Evolutionary conservation across 2,329 filamentous ascomycete species (phyloP).

Genomic region (Hirsutella minnesotensis): DNA sequence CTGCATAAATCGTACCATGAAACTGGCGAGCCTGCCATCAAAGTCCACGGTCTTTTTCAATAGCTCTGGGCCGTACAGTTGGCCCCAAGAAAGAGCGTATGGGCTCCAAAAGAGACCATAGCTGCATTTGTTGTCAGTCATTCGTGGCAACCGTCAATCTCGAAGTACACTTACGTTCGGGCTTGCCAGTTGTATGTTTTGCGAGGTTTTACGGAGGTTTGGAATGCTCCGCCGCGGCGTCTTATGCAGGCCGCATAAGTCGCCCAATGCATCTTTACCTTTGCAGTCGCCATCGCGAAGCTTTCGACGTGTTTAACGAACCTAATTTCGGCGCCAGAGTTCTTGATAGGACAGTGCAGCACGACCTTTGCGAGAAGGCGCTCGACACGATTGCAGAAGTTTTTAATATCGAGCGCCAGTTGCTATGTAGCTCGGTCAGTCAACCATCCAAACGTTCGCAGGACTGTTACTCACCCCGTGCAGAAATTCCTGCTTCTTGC

Average conservation of each 20-base stretch:
- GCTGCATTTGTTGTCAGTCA: neutral
- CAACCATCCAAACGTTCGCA: too few species aligned
- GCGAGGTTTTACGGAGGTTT: neutral
- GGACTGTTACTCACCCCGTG: too few species aligned
- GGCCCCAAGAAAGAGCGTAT: neutral
- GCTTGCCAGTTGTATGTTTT: conserved; percentile 2
- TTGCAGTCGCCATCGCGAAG: neutral
- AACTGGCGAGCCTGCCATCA: neutral
- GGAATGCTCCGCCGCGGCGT: conserved; percentile 1
- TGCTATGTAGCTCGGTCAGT: too few species aligned
- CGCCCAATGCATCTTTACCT: neutral
- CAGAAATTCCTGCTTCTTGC: too few species aligned
- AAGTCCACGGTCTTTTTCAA: neutral
- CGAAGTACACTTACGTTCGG: neutral
- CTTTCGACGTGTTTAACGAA: neutral
- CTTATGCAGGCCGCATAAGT: conserved; percentile 6
- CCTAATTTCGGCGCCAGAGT: neutral
- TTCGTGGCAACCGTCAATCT: neutral
- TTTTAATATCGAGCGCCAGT: too few species aligned
- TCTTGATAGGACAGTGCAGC: too few species aligned
- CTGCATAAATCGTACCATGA: neutral
- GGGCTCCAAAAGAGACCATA: neutral
- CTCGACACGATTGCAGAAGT: too few species aligned
- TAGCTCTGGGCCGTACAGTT: neutral
- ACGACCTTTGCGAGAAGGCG: too few species aligned